Evolutionary conservation across 2,329 filamentous ascomycete genomes (phyloP).

Genomic region (Penicillium sp.): DNA sequence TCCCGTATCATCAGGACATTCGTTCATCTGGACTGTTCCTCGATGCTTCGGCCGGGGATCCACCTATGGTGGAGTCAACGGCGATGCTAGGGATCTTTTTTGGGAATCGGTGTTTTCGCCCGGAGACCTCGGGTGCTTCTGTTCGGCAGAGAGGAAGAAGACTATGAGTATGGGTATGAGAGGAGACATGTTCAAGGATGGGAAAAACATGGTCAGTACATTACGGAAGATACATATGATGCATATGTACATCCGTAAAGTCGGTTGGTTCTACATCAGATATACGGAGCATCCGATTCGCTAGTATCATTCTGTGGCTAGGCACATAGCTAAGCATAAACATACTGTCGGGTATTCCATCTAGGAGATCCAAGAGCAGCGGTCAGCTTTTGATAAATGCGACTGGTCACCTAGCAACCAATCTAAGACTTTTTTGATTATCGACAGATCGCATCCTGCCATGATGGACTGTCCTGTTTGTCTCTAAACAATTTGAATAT

Average conservation of each 20-base stretch:
- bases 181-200: neutral
- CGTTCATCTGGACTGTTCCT: conserved; percentile 12
- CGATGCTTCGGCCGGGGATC: conserved; percentile 19
- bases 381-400: conserved; percentile 20
- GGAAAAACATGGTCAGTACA: neutral
- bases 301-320: neutral
- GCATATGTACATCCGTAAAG: neutral
- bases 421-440: neutral
- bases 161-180: neutral
- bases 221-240: neutral
- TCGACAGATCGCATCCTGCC: conserved; percentile 28
- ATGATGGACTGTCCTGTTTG: neutral
- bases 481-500: neutral
- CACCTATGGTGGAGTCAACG: conserved; percentile 26
- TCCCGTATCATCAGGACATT: neutral
- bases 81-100: conserved; percentile 34
- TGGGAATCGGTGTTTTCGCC: conserved; percentile 31
- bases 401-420: conserved; percentile 34
- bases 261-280: neutral
- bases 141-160: neutral
- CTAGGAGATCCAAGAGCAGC: conserved; percentile 18
- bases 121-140: conserved; percentile 26
- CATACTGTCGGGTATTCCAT: conserved; percentile 1
- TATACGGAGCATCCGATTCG: conserved; percentile 8
- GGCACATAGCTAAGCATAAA: conserved; percentile 4